Evolutionary conservation across 1,284 basidiomycete genomes (phyloP).

Genomic region (Takashimella koratensis): DNA sequence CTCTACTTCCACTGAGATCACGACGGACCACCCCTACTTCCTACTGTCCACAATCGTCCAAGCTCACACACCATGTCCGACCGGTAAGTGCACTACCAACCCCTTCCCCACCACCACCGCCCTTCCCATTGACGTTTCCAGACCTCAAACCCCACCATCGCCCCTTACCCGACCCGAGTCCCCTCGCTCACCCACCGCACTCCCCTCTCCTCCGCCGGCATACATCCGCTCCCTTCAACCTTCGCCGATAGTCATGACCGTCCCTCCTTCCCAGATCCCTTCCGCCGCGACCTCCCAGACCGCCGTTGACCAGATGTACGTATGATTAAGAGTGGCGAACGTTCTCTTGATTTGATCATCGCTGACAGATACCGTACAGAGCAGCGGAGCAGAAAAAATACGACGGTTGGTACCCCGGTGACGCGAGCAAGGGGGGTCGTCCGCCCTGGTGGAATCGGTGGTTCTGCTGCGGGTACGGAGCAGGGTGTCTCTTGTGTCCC

Average conservation of each 20-base stretch:
- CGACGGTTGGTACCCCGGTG: constrained; percentile 32
- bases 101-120: neutral
- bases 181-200: neutral
- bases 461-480: constrained; percentile 36
- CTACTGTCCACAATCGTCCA: too few species aligned
- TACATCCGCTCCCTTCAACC: constrained; percentile 4
- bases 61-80: too few species aligned
- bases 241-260: neutral
- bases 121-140: too few species aligned
- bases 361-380: too few species aligned
- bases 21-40: too few species aligned
- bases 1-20: too few species aligned
- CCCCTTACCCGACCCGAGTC: neutral
- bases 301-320: neutral
- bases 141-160: neutral
- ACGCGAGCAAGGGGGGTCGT: constrained; percentile 24
- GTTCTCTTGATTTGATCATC: neutral
- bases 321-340: neutral
- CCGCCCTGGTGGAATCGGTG: constrained; percentile 33
- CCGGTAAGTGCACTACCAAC: too few species aligned
- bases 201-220: constrained; percentile 7
- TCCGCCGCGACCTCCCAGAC: neutral
- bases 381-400: constrained; percentile 9
- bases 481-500: constrained; percentile 32
- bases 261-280: neutral